Evolutionary conservation across 169 alveolate genomes (phyloP), one percentile per base, ranked within the genome.

Genomic region (Plasmodium chabaudi): DNA sequence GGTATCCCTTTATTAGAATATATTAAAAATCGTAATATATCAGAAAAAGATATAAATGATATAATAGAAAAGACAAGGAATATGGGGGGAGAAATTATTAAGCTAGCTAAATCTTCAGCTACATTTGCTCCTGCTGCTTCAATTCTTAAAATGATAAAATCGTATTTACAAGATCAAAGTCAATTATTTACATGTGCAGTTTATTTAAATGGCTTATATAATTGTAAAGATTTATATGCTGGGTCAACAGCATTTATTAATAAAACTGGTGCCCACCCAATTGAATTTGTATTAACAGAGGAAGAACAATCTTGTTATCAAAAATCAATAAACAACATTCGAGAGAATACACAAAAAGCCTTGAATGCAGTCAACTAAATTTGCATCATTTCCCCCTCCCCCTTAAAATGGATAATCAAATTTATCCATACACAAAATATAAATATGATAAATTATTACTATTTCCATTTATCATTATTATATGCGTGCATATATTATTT

Each of bases 101-200:
- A 89, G 55, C 73, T 94, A 1, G 69, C 90, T 23, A 82, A 68
- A 92, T 68, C 94, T 27, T 93, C 95, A 17, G 92, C 94, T 10
- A 82, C 89, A 12, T 94, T 93, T 70, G 94, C 95, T 5, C 95
- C 94, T 1, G 96, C 95, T 21, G 96, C 95, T 27, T 90, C 96
- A 5, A 91, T 93, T 23, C 82, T 87, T n/a, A 87, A 88, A 53
- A 88, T 94, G 89, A 91, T 92, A 17, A 93, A 94, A 63, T 93
- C 95, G 5, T 92, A 77, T 60, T 34, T 94, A 51, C 71, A 87
- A 19, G 93, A 94, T 71, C 68, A 91, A 34, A 92, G 77, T 68
- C 77, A 92, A 19, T 63, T 92, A 42, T 87, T 92, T 39, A 90
- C 94, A 53, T 94, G 95, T 46, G 93, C 96, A 5, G 89, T 93